Base-by-base conservation (phyloP, 2,329 filamentous ascomycete species). In the Ceratocystis papillata region DNA sequence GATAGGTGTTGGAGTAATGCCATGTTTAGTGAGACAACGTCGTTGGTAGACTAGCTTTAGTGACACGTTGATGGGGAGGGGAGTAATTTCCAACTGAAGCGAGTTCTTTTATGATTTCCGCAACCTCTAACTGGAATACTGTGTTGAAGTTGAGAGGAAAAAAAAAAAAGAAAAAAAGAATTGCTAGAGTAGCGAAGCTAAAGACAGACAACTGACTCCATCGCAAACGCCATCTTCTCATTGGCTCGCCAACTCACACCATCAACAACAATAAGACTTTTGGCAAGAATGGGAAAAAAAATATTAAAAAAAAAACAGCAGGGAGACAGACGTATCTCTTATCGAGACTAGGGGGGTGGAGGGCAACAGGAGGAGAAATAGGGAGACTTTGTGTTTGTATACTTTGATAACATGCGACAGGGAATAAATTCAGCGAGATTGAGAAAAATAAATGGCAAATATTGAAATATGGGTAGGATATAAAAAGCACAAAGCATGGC, bases 151-250 rank as follows among this genome's bases (percentile, higher is more conserved):
- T n/a, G 55, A n/a, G 2, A 17, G 6, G 15, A 8, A 59, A 20
- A 6, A 3, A 28, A 25, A 57, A 17, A 33, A 15, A 30, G 17
- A n/a, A 17, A 22, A 30, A 57, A 57, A n/a, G 17, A 37, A n/a
- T 17, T 8, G 33, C 28, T 20, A 5, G 20, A 53, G 25, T 28
- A 53, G 48, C 22, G 10, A 28, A 15, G 48, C 48, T 53, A 53
- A 59, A 59, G 55, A 59, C 6, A 59, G 55, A 30, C 12, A 59
- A 59, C 55, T n/a, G n/a, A 37, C 28, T 59, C 55, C 55, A 59
- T n/a, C 55, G 8, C 20, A 59, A 59, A 59, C 33, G 22, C 28
- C 1, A 59, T 5, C 55, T 59, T 20, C 15, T n/a, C 15, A 59
- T 59, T 59, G 25, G 55, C 17, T 59, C 25, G 15, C 8, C 15